Evolutionary conservation across 768 basidiomycete species (phyloP).

Genomic region (Nidula microcarpa): DNA sequence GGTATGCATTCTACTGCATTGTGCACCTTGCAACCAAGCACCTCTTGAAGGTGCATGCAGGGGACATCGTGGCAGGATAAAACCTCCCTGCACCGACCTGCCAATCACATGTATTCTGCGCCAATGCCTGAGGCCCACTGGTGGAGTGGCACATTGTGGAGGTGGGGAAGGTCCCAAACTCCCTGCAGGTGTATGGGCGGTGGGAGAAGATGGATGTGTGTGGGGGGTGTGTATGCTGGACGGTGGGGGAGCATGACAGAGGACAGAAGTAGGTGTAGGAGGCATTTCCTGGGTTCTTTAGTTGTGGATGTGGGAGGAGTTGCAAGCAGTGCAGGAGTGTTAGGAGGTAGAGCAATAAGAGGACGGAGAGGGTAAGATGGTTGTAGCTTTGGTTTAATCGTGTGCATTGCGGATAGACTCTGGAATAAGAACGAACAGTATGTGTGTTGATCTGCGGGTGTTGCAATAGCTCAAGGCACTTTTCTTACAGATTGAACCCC

Average conservation of each 20-base stretch:
- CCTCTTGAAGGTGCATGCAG: conserved; percentile 28
- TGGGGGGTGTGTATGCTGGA: conserved; percentile 23
- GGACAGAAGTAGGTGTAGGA: conserved; percentile 37
- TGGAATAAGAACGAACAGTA: no score
- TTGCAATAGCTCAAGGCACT: no score
- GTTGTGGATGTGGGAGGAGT: conserved; percentile 31
- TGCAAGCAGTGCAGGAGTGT: conserved; percentile 21
- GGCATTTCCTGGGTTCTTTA: conserved; percentile 32
- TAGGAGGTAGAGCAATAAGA: neutral
- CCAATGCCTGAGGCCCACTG: conserved; percentile 31
- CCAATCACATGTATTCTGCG: conserved; percentile 20
- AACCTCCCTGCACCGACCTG: conserved; percentile 25
- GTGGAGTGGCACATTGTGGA: conserved; percentile 42
- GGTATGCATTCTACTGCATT: conserved; percentile 48
- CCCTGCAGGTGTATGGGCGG: conserved; percentile 26
- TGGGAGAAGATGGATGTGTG: conserved; percentile 35
- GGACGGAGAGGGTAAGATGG: no score
- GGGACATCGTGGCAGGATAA: conserved; percentile 36
- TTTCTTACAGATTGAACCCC: no score
- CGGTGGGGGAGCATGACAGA: conserved; percentile 22
- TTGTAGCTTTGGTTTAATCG: no score
- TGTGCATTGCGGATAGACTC: no score
- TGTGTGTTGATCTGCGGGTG: no score
- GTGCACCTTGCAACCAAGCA: conserved; percentile 36
- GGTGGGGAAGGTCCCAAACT: conserved; percentile 26